A percentile compares a stretch with the other conserved stretches of the same genome.
Conservation (phyloP, 2,329 filamentous ascomycete species). For the Zalaria sp. region DNA sequence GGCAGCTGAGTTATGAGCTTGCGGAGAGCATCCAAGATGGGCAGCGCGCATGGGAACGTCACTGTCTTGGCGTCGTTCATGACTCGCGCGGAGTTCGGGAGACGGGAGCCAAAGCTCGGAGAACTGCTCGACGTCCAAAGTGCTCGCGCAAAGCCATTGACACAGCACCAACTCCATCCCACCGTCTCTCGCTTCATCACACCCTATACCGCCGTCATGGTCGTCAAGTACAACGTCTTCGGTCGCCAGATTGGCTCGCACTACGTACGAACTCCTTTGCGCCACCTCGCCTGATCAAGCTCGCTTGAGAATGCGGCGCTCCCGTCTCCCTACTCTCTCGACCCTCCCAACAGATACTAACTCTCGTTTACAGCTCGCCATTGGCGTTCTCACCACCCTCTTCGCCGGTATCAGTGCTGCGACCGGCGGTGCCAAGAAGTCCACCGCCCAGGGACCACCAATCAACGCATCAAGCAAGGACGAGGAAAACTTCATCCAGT, state of each 20-base stretch:
- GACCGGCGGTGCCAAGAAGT: constrained; percentile 32
- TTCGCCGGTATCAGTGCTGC: constrained; percentile 32
- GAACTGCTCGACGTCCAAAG: too few relatives aligned
- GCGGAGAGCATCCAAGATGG: too few relatives aligned
- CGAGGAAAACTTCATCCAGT: constrained; percentile 57
- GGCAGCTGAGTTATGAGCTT: too few relatives aligned
- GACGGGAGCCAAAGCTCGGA: too few relatives aligned
- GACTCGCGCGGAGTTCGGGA: too few relatives aligned
- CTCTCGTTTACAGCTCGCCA: constrained; percentile 37
- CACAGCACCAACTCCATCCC: not conserved
- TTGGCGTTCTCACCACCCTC: constrained; percentile 38
- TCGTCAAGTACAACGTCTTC: constrained; percentile 36
- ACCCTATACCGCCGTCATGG: constrained; percentile 23
- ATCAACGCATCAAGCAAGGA: constrained; percentile 53
- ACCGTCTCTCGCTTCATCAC: not conserved
- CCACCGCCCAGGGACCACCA: constrained; percentile 36
- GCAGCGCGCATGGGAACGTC: too few relatives aligned
- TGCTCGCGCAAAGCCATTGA: too few relatives aligned
- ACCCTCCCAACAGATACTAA: not conserved
- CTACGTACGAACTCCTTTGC: constrained; percentile 26
- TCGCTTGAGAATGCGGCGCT: not conserved
- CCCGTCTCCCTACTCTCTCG: not conserved
- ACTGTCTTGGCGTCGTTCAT: too few relatives aligned
- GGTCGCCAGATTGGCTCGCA: constrained; percentile 41
- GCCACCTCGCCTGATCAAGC: not conserved